phyloP scores from a whole-genome alignment of 306 rosid genomes.

The Cucurbita maxima region DNA sequence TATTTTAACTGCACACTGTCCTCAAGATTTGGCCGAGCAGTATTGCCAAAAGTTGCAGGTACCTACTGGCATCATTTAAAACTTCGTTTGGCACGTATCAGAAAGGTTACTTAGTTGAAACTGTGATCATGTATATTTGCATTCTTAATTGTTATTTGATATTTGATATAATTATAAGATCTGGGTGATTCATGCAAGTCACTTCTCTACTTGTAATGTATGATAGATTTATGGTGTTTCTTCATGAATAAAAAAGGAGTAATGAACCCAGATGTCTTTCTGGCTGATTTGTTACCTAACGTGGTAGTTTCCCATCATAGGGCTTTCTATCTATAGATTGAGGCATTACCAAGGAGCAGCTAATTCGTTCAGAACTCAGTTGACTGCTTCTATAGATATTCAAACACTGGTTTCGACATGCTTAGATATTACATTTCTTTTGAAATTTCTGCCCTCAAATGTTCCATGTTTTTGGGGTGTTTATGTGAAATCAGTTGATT shows the following conservation, averaged over 20 bases:
- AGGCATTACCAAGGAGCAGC: too few species aligned
- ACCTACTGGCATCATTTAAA: slow-evolving; percentile 1
- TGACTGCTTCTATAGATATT: too few species aligned
- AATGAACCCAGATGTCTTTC: neutral
- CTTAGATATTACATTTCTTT: neutral
- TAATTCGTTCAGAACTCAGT: too few species aligned
- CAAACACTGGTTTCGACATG: neutral
- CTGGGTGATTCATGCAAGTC: neutral
- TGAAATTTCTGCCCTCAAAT: neutral
- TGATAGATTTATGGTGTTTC: neutral
- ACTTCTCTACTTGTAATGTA: neutral
- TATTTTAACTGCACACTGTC: slow-evolving; percentile 61
- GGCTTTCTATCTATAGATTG: too few species aligned
- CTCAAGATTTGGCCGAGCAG: slow-evolving; percentile 69
- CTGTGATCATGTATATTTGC: neutral
- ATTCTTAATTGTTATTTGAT: neutral
- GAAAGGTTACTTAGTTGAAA: neutral
- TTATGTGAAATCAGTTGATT: neutral
- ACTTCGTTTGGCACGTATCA: neutral
- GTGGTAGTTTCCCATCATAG: too few species aligned
- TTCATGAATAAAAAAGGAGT: neutral
- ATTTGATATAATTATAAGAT: neutral
- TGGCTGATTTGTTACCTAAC: neutral
- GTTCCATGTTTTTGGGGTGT: neutral
- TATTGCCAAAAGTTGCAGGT: slow-evolving; percentile 87